phyloP scores from a whole-genome alignment of 2,329 filamentous ascomycete species.

The Beauveria bassiana region DNA sequence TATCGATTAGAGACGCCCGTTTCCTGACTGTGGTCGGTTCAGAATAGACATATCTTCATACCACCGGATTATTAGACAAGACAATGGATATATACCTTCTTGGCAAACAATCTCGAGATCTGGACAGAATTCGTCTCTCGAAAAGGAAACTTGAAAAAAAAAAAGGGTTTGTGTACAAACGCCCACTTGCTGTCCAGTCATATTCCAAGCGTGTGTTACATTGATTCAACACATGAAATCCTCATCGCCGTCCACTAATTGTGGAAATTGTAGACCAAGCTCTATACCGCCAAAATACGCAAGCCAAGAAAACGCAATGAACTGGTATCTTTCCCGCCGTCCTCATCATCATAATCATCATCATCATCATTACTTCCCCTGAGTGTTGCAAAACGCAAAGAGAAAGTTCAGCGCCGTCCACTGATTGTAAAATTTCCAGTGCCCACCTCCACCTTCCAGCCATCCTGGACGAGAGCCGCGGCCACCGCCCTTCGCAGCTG shows the following conservation, averaged over 20 bases:
- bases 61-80: neutral
- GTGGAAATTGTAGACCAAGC: neutral
- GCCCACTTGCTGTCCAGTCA: neutral
- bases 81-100: neutral
- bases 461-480: constrained; percentile 64
- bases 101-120: neutral
- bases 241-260: neutral
- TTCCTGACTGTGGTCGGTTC: neutral
- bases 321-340: neutral
- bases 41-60: neutral
- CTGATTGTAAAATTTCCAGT: constrained; percentile 64
- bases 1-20: too few relatives aligned
- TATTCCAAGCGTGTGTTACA: neutral
- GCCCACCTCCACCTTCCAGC: constrained; percentile 72
- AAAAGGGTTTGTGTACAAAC: too few relatives aligned
- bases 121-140: neutral
- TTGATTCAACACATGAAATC: neutral
- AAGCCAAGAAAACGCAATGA: neutral
- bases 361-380: neutral
- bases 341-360: neutral
- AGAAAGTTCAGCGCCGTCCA: constrained; percentile 38
- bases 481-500: constrained; percentile 74
- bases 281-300: neutral
- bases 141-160: neutral
- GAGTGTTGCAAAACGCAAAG: too few relatives aligned